Base-by-base conservation (phyloP, 768 basidiomycete genomes). In the Boletus eberwhitei region DNA sequence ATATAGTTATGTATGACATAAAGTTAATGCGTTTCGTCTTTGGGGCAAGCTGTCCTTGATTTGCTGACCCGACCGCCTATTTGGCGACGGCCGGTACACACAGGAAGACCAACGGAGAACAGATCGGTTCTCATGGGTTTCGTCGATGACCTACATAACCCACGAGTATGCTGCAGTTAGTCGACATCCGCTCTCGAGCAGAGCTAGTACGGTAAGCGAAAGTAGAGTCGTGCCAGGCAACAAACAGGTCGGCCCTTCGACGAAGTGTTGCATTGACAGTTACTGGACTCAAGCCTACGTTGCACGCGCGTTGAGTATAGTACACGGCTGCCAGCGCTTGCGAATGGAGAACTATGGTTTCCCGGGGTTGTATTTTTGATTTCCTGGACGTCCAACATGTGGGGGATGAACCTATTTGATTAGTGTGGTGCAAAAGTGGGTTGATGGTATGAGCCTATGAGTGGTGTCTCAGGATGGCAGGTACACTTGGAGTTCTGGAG, bases 391-490 rank as follows among this genome's bases (percentile, higher is more conserved):
- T 26, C 16, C 16, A 31, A 19, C 3, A 38, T 42, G 36, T 36
- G 24, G 17, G 29, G 35, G n/a, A 36, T 35, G 35, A 14, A 35
- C 34, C n/a, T 6, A 12, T 2, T 17, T 26, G 32, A 22, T 44
- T 31, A 3, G 42, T 35, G 40, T 37, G 47, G 29, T 29, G 41
- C 31, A 12, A 12, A 9, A 32, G 31, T 31, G 19, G 49, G 12
- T 21, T 39, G 11, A 4, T 13, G 24, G 35, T n/a, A n/a, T 8
- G n/a, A n/a, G n/a, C 32, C n/a, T n/a, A 46, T 59, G 57, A 49
- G 35, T 51, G 39, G 43, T 49, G 64, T 64, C 59, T 53, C 52
- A 62, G 55, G 63, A 65, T 55, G 63, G 63, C 53, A 64, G 36
- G 60, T 55, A 31, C 22, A 47, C 41, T 52, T 59, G 51, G 57